Evolutionary conservation across 805 yeast genomes (phyloP).

Genomic region (Lachancea kluyveri): DNA sequence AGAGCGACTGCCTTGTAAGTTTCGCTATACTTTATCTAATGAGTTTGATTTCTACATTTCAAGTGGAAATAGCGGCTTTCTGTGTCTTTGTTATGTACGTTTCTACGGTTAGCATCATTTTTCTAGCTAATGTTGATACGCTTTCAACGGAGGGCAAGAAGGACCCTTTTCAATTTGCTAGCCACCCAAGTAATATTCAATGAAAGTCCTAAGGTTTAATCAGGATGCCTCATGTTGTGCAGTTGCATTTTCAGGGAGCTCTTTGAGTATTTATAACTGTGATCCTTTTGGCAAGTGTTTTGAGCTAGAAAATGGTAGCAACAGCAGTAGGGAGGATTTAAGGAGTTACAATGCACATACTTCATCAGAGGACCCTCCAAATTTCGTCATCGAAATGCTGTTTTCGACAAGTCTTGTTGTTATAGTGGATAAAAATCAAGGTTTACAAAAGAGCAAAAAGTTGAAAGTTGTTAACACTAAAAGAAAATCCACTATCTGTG

Average conservation of each 20-base stretch:
- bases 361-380: conserved; percentile 35
- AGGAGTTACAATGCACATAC: conserved; percentile 3
- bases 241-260: conserved; percentile 60
- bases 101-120: no score
- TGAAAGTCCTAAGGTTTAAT: conserved; percentile 65
- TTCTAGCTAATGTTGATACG: no score
- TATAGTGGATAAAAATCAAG: conserved; percentile 66
- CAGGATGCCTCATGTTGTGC: conserved; percentile 79
- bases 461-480: conserved; percentile 66
- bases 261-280: conserved; percentile 76
- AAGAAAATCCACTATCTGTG: conserved; percentile 71
- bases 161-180: no score
- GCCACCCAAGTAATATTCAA: no score
- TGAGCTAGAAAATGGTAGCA: conserved; percentile 32
- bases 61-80: no score
- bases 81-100: no score
- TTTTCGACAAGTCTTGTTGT: conserved; percentile 85
- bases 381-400: conserved; percentile 71
- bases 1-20: no score
- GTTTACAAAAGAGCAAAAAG: conserved; percentile 52
- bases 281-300: conserved; percentile 79
- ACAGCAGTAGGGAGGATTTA: conserved; percentile 5
- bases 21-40: no score
- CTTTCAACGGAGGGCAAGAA: no score
- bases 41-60: no score